phyloP scores from a whole-genome alignment of 768 basidiomycete genomes.

The Amanita jacksonii region DNA sequence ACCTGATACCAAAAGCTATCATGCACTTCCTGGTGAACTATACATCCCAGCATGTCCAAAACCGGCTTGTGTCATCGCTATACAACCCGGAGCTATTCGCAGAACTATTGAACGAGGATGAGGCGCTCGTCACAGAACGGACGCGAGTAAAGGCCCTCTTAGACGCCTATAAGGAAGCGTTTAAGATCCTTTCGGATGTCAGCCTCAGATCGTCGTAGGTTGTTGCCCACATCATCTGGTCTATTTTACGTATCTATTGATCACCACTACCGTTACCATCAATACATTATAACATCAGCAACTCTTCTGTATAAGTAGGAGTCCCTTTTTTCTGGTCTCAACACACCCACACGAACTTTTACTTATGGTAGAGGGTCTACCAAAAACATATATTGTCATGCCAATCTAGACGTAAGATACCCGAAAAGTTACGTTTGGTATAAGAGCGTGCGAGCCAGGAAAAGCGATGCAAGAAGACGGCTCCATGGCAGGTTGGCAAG shows the following conservation, averaged over 20 bases:
- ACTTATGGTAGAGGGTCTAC: not conserved
- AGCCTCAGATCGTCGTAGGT: slow-evolving; percentile 54
- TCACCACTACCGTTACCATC: too few relatives aligned
- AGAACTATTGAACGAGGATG: slow-evolving; percentile 91
- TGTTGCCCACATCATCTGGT: not conserved
- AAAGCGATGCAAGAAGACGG: slow-evolving; percentile 5
- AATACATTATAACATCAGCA: too few relatives aligned
- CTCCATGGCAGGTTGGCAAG: too few relatives aligned
- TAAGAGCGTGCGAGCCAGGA: not conserved
- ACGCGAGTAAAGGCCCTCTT: slow-evolving; percentile 88
- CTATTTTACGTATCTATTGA: not conserved
- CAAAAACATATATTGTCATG: slow-evolving; percentile 2
- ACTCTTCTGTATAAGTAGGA: too few relatives aligned
- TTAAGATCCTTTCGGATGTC: slow-evolving; percentile 79
- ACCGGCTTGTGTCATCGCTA: slow-evolving; percentile 84
- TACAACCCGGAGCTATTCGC: slow-evolving; percentile 93
- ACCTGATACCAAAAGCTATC: slow-evolving; percentile 94
- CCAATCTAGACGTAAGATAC: slow-evolving; percentile 1
- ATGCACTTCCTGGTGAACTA: slow-evolving; percentile 98
- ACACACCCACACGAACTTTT: not conserved
- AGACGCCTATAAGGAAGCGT: slow-evolving; percentile 94
- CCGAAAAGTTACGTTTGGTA: not conserved
- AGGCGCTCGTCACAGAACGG: slow-evolving; percentile 88
- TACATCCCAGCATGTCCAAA: slow-evolving; percentile 95
- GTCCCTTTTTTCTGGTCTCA: too few relatives aligned